Evolutionary conservation across 1,284 basidiomycete species (phyloP), one percentile per base, ranked within the genome.

Genomic region (Lentinula novae-zelandiae): DNA sequence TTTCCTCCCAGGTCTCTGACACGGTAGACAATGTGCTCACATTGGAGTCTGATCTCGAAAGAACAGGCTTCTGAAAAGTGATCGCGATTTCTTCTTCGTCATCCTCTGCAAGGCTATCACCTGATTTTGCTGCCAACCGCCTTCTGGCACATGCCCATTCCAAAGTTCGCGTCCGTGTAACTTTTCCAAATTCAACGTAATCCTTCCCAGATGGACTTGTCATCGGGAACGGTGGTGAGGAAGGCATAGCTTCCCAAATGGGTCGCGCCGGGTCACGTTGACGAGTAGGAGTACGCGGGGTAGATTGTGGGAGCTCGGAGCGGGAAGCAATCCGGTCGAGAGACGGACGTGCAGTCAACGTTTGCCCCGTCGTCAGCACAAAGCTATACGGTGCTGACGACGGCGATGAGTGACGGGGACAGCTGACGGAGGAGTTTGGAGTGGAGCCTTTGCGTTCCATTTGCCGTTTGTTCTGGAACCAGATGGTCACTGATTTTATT

Each of bases 381-480:
- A 69, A 68, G 17, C 67, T 59, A 60, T 72, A 67, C 53, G 71
- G 66, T 65, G 68, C 65, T 42, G 63, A 69, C 64, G 67, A 63
- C 51, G 62, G 61, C 63, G 60, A 66, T 27, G 54, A 56, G n/a
- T 42, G 54, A 27, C 44, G n/a, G 38, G 34, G 17, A 5, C 13
- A 22, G 22, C 3, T 46, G 40, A 5, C 17, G 38, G 39, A 17
- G 38, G 51, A 50, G 36, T 9, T 44, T 27, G 60, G 4, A 38
- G 48, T 78, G n/a, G 82, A 78, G 48, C 80, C 78, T 67, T 83
- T 84, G 63, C 88, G 85, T 67, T 89, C 87, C 46, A 82, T 87
- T 70, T 91, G 89, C 9, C 89, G 85, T 72, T 89, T 90, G 72
- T 91, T 91, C 71, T 90, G 89, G 75, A 91, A 90, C 89, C 89